Evolutionary conservation across 305 asterid species (phyloP).

Genomic region (Fraxinus floribunda): DNA sequence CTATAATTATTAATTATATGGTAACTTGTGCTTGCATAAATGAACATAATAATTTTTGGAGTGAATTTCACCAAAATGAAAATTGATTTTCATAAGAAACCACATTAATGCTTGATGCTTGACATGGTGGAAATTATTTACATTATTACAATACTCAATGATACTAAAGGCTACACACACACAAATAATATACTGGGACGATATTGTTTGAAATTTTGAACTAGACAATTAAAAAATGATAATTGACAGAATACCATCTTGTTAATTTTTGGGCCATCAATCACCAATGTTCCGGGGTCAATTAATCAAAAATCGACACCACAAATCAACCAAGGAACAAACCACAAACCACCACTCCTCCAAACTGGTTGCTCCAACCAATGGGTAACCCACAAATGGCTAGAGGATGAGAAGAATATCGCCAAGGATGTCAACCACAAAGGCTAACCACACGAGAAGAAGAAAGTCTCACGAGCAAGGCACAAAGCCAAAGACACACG

Average conservation of each 20-base stretch:
- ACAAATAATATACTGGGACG: not conserved
- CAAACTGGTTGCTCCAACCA: too few relatives aligned
- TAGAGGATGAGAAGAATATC: too few relatives aligned
- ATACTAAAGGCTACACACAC: not conserved
- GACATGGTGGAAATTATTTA: not conserved
- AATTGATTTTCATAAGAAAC: constrained; percentile 11
- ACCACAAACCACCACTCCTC: too few relatives aligned
- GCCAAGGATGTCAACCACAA: too few relatives aligned
- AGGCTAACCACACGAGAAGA: too few relatives aligned
- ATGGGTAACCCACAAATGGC: too few relatives aligned
- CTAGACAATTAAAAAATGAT: not conserved
- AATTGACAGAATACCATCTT: not conserved
- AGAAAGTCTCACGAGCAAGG: too few relatives aligned
- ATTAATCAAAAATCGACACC: too few relatives aligned
- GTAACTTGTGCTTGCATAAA: constrained; percentile 24
- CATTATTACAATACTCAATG: not conserved
- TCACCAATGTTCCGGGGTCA: too few relatives aligned
- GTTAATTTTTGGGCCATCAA: not conserved
- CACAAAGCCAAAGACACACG: too few relatives aligned
- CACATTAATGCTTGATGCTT: not conserved
- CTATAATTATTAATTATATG: constrained; percentile 17
- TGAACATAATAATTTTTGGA: constrained; percentile 14
- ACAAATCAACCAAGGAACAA: too few relatives aligned
- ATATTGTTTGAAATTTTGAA: not conserved
- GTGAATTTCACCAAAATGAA: constrained; percentile 20